Conservation (phyloP, 1,284 basidiomycete species). For the Irpex sp. region DNA sequence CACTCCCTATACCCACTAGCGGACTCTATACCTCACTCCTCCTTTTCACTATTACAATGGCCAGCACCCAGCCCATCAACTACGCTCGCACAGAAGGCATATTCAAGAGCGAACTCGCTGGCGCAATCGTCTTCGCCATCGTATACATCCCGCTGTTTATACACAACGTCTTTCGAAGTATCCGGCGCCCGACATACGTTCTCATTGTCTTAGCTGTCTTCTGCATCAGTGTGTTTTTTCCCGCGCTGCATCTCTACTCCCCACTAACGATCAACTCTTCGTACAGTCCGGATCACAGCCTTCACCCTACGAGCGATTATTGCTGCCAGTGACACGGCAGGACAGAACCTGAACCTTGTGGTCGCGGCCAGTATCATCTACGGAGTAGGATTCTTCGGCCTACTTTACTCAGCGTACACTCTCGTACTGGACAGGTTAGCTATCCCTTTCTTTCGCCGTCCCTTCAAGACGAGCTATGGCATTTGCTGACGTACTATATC, state of each 20-base stretch:
- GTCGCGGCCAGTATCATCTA: conserved; percentile 29
- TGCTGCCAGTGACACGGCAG: conserved; percentile 22
- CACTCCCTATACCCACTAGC: not conserved
- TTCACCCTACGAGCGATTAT: conserved; percentile 30
- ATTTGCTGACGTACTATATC: conserved; percentile 10
- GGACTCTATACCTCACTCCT: not conserved
- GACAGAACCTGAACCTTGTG: conserved; percentile 19
- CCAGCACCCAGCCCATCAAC: conserved; percentile 20
- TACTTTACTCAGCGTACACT: conserved; percentile 31
- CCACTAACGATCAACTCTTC: not conserved
- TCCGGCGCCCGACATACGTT: conserved; percentile 37
- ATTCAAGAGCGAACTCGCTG: conserved; percentile 34
- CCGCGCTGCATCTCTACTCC: not conserved
- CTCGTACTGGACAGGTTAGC: conserved; percentile 31
- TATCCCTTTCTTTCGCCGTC: conserved; percentile 25
- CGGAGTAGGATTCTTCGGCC: conserved; percentile 32
- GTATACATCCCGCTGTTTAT: conserved; percentile 36
- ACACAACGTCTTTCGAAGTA: conserved; percentile 34
- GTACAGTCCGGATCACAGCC: conserved; percentile 27
- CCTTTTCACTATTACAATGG: not conserved
- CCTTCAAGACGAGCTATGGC: conserved; percentile 28
- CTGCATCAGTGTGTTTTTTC: conserved; percentile 36
- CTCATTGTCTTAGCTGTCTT: conserved; percentile 40
- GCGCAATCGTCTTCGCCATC: conserved; percentile 42
- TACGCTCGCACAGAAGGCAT: conserved; percentile 38